Conservation (phyloP, 2,329 filamentous ascomycete genomes). For the Clonostachys solani region DNA sequence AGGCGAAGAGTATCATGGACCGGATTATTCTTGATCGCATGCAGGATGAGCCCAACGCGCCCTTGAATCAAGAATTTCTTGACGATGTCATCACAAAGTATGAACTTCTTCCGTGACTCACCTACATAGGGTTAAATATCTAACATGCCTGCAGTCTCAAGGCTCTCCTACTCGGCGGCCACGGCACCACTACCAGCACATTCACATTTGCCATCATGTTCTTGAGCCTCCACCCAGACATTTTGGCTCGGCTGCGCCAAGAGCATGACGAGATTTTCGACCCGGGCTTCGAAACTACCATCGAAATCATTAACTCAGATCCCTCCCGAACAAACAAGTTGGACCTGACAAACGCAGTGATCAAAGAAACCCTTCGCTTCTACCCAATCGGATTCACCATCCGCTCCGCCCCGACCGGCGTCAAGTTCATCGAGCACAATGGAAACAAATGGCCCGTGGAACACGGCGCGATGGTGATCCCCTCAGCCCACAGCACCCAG, state of each 20-base stretch:
- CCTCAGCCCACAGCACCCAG: constrained; percentile 15
- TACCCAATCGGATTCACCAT: constrained; percentile 40
- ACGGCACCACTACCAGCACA: constrained; percentile 11
- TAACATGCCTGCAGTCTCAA: constrained; percentile 7
- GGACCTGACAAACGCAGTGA: constrained; percentile 45
- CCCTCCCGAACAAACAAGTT: constrained; percentile 42
- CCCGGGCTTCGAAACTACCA: constrained; percentile 16
- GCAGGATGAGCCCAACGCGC: constrained; percentile 3
- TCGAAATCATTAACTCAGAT: constrained; percentile 26
- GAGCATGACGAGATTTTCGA: constrained; percentile 21
- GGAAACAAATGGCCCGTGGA: constrained; percentile 30
- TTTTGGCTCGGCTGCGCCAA: constrained; percentile 12
- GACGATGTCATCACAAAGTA: constrained; percentile 4
- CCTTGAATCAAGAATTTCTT: constrained; percentile 8
- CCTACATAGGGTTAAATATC: background rate
- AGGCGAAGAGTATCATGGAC: constrained; percentile 9
- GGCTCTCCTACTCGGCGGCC: constrained; percentile 13
- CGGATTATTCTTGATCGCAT: constrained; percentile 11
- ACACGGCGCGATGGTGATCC: constrained; percentile 13
- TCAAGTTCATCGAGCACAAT: constrained; percentile 28
- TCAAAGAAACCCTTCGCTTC: constrained; percentile 49
- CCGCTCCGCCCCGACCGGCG: constrained; percentile 20
- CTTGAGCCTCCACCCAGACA: constrained; percentile 12
- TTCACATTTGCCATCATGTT: constrained; percentile 8
- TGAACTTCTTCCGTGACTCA: background rate